phyloP scores from a whole-genome alignment of 345 rosid species.

The Streptanthus diversifolius region DNA sequence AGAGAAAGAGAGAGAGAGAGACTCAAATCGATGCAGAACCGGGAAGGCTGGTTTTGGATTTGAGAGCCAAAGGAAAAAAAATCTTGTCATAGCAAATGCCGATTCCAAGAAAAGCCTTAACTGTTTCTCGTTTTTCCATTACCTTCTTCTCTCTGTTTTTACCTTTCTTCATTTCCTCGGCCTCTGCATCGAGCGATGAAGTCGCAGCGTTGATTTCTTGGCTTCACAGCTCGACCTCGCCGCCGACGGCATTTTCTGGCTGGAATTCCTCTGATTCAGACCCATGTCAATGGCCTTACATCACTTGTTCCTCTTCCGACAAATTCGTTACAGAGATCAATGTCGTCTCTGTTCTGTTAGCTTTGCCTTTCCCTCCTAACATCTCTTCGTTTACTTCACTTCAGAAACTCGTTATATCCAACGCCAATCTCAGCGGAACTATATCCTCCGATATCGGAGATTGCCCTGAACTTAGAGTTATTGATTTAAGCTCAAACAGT shows the following conservation, averaged over 20 bases:
- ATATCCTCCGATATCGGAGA: slow-evolving; percentile 56
- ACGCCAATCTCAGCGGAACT: slow-evolving; percentile 60
- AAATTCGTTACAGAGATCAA: slow-evolving; percentile 52
- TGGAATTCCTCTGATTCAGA: slow-evolving; percentile 61
- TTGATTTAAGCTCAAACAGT: slow-evolving; percentile 65
- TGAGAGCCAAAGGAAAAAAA: slow-evolving; percentile 46
- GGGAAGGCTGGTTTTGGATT: slow-evolving; percentile 53
- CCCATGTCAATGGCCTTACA: slow-evolving; percentile 68
- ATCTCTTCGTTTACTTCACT: slow-evolving; percentile 51
- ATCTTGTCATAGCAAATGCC: slow-evolving; percentile 49
- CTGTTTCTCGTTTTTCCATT: slow-evolving; percentile 31
- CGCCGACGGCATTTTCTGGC: slow-evolving; percentile 40
- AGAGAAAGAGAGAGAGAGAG: slow-evolving; percentile 33
- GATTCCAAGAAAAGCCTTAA: slow-evolving; percentile 47
- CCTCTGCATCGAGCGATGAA: slow-evolving; percentile 43
- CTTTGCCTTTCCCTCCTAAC: slow-evolving; percentile 58
- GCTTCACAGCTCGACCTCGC: slow-evolving; percentile 45
- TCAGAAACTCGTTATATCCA: slow-evolving; percentile 50
- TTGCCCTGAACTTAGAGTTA: slow-evolving; percentile 37
- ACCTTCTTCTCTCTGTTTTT: slow-evolving; percentile 21
- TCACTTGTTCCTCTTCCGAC: slow-evolving; percentile 47
- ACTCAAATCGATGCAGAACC: slow-evolving; percentile 56
- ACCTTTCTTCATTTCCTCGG: slow-evolving; percentile 15
- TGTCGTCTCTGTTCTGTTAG: slow-evolving; percentile 51
- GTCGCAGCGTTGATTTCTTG: slow-evolving; percentile 47